Conservation (phyloP, 202 grass and related monocot species). For the Carex arenaria region DNA sequence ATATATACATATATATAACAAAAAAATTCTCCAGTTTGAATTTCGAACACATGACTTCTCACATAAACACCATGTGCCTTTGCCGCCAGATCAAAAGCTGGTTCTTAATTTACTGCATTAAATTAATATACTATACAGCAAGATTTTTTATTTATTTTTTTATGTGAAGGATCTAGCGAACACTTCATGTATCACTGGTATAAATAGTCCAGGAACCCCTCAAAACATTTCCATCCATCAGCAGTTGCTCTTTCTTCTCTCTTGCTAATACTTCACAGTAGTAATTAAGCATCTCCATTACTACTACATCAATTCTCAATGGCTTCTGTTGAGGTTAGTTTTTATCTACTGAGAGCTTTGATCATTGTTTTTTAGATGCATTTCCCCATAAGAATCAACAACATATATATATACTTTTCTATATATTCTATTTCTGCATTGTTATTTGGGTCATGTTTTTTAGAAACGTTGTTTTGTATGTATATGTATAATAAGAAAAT, state of each 20-base stretch:
- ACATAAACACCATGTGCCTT: too few species aligned
- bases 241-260: neutral
- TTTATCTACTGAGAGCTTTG: neutral
- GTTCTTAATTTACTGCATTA: neutral
- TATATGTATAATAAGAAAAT: neutral
- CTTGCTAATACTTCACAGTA: neutral
- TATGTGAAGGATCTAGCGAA: neutral
- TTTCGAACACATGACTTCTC: too few species aligned
- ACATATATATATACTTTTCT: too few species aligned
- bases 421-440: neutral
- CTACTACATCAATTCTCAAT: neutral
- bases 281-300: neutral
- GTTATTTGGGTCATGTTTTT: neutral
- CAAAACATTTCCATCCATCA: slow-evolving; percentile 9
- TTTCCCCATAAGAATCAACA: neutral
- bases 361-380: neutral
- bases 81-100: too few species aligned
- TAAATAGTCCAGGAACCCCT: slow-evolving; percentile 22
- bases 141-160: neutral
- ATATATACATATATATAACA: too few species aligned
- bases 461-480: neutral
- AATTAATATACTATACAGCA: neutral
- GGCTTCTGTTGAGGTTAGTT: slow-evolving; percentile 27
- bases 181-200: neutral
- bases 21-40: too few species aligned